phyloP scores from a whole-genome alignment of 1,284 basidiomycete genomes.

The Pseudozyma tsukubaensis region DNA sequence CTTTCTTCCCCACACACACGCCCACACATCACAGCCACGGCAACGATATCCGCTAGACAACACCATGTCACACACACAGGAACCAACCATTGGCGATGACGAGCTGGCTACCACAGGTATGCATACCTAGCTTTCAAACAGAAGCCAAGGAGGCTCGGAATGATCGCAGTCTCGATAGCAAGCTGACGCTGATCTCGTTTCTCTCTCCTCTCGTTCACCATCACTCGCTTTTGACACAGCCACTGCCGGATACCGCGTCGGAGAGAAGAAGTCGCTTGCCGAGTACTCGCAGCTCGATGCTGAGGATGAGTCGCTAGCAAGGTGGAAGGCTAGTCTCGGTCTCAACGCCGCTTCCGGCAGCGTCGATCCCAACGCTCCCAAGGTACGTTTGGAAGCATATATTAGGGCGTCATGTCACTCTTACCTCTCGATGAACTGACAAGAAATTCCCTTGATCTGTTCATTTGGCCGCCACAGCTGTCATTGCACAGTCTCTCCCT shows the following conservation, averaged over 20 bases:
- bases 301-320: conserved; percentile 80
- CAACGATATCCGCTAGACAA: neutral
- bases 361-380: conserved; percentile 65
- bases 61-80: conserved; percentile 53
- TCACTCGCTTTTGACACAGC: conserved; percentile 36
- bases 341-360: conserved; percentile 73
- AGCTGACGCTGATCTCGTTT: neutral
- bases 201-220: neutral
- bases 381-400: conserved; percentile 25
- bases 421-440: too few relatives aligned
- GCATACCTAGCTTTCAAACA: neutral
- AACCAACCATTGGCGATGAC: conserved; percentile 48
- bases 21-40: conserved; percentile 11
- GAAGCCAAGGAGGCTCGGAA: too few relatives aligned
- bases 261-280: conserved; percentile 71
- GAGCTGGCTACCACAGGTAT: conserved; percentile 54
- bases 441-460: neutral
- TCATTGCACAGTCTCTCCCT: conserved; percentile 70
- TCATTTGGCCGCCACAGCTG: conserved; percentile 30
- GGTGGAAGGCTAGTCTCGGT: conserved; percentile 91
- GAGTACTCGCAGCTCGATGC: conserved; percentile 78
- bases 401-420: neutral
- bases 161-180: too few relatives aligned
- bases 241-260: conserved; percentile 68
- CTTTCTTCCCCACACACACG: conserved; percentile 1